Evolutionary conservation across 163 green algal species (phyloP).

Genomic region (Trebouxia gelatinosa): DNA sequence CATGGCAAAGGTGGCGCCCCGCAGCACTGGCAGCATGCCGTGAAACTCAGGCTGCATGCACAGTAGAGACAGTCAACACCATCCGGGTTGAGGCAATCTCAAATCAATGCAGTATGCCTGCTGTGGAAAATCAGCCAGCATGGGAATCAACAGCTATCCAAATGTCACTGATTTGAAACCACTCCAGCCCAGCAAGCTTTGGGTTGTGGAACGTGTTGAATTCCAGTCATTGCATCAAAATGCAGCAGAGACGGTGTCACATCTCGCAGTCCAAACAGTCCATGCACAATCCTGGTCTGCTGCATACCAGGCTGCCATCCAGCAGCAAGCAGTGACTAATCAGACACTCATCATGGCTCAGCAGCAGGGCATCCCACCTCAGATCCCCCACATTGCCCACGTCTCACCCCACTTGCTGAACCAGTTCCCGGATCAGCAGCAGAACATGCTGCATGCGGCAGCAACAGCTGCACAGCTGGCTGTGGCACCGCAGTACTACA

Average conservation of each 20-base stretch:
- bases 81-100: neutral
- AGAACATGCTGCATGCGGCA: constrained; percentile 43
- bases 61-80: too few species aligned
- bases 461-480: constrained; percentile 48
- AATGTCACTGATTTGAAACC: too few species aligned
- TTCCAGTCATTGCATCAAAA: neutral
- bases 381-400: constrained; percentile 30
- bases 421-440: constrained; percentile 39
- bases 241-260: neutral
- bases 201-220: neutral
- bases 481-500: constrained; percentile 40
- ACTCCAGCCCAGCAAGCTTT: neutral
- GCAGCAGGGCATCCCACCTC: constrained; percentile 18
- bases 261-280: neutral
- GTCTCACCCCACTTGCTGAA: constrained; percentile 42
- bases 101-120: neutral
- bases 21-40: neutral
- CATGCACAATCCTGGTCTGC: constrained; percentile 27
- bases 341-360: constrained; percentile 55
- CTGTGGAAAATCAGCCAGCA: too few species aligned
- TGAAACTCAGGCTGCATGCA: too few species aligned
- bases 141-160: neutral
- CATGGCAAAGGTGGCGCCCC: neutral
- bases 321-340: constrained; percentile 61
- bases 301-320: constrained; percentile 82